Evolutionary conservation across 148 eudicot genomes (phyloP), one percentile per base, ranked within the genome.

Genomic region (Dianthus caryophyllus): DNA sequence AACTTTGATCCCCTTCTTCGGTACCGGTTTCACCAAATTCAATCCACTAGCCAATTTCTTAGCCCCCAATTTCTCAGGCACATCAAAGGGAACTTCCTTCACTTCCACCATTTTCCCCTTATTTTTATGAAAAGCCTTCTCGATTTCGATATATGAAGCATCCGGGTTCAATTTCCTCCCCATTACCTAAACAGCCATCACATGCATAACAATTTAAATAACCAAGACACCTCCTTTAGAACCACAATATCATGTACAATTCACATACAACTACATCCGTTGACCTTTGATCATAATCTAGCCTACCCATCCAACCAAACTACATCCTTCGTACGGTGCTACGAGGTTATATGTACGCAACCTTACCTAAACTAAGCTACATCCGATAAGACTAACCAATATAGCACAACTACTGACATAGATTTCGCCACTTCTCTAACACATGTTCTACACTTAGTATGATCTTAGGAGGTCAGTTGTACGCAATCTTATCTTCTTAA

Each of bases 61-160:
- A 2, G 78, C 68, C 59, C 82, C 78, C 71, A 74, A 68, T 65
- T 62, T 73, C 70, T 63, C 78, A 38, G 86, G 80, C 47, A 66
- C 84, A 65, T 87, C 89, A 81, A 95, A 88, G 26, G 97, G 87
- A 68, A 88, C 75, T 84, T 94, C 97, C 73, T 80, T 84, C 66
- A 88, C 76, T 27, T 83, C 89, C 54, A 76, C 68, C 44, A 79
- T 9, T 78, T 85, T 90, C 63, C 95, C 88, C 76, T 87, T 83
- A 80, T 84, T 87, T 68, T 77, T 83, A 67, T 86, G n/a, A 48
- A 86, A 83, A 47, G 66, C 56, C 76, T 94, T 90, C 86, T 88
- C 93, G 54, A 90, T 83, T 61, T 94, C 99, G 41, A 95, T 61
- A 61, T 82, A 82, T 62, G 93, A 82, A 39, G 85, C 73, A 59